phyloP scores from a whole-genome alignment of 805 yeast species.

The Saturnispora ahearnii region DNA sequence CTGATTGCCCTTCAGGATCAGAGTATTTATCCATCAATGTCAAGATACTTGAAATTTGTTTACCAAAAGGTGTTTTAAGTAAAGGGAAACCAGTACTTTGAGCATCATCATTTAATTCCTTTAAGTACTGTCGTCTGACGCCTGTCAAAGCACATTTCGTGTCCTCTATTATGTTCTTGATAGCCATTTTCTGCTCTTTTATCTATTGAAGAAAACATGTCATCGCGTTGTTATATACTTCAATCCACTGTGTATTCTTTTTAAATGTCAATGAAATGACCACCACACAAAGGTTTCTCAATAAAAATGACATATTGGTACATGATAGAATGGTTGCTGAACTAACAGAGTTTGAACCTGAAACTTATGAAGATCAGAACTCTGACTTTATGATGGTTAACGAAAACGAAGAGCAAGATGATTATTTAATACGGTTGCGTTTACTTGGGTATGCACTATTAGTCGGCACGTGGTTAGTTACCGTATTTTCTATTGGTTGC shows the following conservation, averaged over 20 bases:
- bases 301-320: background rate
- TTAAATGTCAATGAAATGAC: background rate
- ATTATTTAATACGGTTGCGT: slow-evolving; percentile 4
- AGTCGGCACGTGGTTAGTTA: slow-evolving; percentile 20
- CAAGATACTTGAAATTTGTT: background rate
- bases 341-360: background rate
- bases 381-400: background rate
- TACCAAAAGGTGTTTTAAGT: background rate
- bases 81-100: background rate
- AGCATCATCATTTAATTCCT: background rate
- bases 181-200: background rate
- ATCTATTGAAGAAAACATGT: background rate
- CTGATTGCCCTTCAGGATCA: slow-evolving; percentile 30
- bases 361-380: background rate
- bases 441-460: slow-evolving; percentile 24
- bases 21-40: slow-evolving; percentile 2
- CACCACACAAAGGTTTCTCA: background rate
- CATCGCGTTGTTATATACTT: background rate
- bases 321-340: background rate
- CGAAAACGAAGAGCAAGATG: slow-evolving; percentile 8
- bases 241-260: background rate
- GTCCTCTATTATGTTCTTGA: background rate
- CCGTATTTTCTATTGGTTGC: slow-evolving; percentile 23
- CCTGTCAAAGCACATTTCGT: background rate
- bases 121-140: background rate